These are phyloP conservation scores for Coffea canephora DNA, from an alignment of 257 asterid genomes.

Conservation along the genomic window DNA sequence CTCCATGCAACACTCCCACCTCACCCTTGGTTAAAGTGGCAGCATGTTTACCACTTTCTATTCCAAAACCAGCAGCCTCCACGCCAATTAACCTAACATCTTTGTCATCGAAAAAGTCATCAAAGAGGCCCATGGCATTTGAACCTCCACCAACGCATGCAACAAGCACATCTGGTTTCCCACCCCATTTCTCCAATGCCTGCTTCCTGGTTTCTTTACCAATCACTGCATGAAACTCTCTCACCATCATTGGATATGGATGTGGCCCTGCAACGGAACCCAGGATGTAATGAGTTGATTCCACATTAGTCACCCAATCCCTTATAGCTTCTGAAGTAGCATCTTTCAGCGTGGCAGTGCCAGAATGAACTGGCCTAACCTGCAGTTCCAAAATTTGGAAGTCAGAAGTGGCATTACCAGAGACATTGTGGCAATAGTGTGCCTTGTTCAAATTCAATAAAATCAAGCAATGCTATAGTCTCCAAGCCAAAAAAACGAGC, in stretches of 20 bases:
- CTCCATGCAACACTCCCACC: slow-evolving; percentile 91
- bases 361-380: slow-evolving; percentile 93
- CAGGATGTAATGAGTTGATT: slow-evolving; percentile 84
- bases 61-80: slow-evolving; percentile 94
- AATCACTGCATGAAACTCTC: slow-evolving; percentile 90
- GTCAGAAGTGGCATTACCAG: slow-evolving; percentile 5
- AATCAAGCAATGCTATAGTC: background rate
- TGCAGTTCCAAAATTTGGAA: slow-evolving; percentile 18
- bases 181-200: slow-evolving; percentile 89
- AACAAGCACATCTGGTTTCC: slow-evolving; percentile 78
- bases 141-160: slow-evolving; percentile 99
- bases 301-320: slow-evolving; percentile 95
- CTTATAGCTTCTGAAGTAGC: slow-evolving; percentile 98
- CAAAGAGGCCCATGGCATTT: slow-evolving; percentile 90
- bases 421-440: background rate
- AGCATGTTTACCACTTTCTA: slow-evolving; percentile 94
- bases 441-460: background rate
- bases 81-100: slow-evolving; percentile 88
- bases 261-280: slow-evolving; percentile 98
- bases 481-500: background rate
- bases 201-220: slow-evolving; percentile 96
- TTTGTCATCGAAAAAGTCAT: slow-evolving; percentile 80
- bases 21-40: slow-evolving; percentile 92
- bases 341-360: slow-evolving; percentile 95
- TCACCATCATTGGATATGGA: slow-evolving; percentile 96